Percentiles rank a stretch among this genome's conserved stretches.
phyloP scores from a whole-genome alignment of 1,139 yeast genomes.

The Blastobotrys proliferans region DNA sequence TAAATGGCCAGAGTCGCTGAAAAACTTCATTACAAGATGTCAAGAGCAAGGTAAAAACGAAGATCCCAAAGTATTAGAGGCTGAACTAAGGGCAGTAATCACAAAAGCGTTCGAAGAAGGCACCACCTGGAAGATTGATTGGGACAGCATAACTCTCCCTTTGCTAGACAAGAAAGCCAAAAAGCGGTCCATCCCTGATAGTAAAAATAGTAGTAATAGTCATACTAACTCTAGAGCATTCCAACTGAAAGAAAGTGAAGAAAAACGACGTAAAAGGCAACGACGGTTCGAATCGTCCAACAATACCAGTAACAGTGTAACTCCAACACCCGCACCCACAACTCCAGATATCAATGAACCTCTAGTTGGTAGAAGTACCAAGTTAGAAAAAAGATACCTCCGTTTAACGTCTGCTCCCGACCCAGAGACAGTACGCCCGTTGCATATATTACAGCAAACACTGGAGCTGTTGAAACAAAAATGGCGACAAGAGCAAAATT shows the following conservation, averaged over 20 bases:
- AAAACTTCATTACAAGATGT: constrained; percentile 45
- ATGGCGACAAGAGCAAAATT: constrained; percentile 51
- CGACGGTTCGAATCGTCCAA: constrained; percentile 44
- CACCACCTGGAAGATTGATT: constrained; percentile 52
- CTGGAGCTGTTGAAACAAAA: constrained; percentile 52
- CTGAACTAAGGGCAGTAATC: constrained; percentile 46
- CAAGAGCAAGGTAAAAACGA: constrained; percentile 40
- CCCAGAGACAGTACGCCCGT: constrained; percentile 78
- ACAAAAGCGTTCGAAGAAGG: constrained; percentile 47
- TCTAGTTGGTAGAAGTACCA: constrained; percentile 62
- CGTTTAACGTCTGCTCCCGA: constrained; percentile 90
- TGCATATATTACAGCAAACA: constrained; percentile 54
- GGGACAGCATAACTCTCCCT: constrained; percentile 58
- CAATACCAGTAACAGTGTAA: background rate
- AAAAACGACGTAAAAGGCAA: constrained; percentile 46
- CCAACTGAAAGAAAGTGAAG: constrained; percentile 32
- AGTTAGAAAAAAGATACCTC: constrained; percentile 70
- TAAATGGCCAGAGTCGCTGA: constrained; percentile 48
- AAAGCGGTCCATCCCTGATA: background rate
- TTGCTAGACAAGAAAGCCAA: constrained; percentile 34
- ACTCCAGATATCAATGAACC: constrained; percentile 22
- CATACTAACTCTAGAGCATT: background rate
- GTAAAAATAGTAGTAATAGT: background rate
- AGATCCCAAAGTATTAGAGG: constrained; percentile 37
- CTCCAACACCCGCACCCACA: no score